Conservation (phyloP, 139 green algal genomes). For the Desmodesmus armatus region DNA sequence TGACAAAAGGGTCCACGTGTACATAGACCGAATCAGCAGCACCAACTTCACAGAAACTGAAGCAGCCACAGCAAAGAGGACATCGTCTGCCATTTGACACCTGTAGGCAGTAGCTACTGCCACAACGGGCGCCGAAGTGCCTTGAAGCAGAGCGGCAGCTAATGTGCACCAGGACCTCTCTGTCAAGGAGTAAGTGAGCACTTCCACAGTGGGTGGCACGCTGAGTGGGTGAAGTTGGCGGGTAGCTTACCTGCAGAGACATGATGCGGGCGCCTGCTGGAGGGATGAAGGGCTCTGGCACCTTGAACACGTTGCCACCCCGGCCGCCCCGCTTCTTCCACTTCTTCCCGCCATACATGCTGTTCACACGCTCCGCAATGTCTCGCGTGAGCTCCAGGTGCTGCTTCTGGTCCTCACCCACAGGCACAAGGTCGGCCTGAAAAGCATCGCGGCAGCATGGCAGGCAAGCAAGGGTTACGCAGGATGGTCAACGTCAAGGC, state of each 20-base stretch:
- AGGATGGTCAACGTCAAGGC: no score
- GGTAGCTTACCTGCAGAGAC: slow-evolving; percentile 87
- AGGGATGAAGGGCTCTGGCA: slow-evolving; percentile 95
- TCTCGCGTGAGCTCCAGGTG: slow-evolving; percentile 93
- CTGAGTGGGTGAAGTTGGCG: no score
- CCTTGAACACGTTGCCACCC: slow-evolving; percentile 81
- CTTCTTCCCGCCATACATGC: slow-evolving; percentile 89
- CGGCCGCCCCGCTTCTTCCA: slow-evolving; percentile 98
- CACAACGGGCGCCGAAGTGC: background rate
- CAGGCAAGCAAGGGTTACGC: background rate
- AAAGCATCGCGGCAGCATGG: background rate
- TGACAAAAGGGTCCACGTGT: background rate
- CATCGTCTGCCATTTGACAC: no score
- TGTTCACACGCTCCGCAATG: slow-evolving; percentile 89
- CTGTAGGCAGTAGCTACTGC: no score
- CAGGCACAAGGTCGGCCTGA: slow-evolving; percentile 96
- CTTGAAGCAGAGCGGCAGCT: background rate
- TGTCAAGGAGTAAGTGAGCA: no score
- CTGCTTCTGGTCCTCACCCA: slow-evolving; percentile 99
- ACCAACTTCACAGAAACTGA: background rate
- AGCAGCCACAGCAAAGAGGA: no score
- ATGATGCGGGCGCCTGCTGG: slow-evolving; percentile 95
- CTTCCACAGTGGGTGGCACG: no score
- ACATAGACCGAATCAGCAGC: background rate
- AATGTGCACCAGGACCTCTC: no score